Evolutionary conservation across 768 basidiomycete genomes (phyloP), one percentile per base, ranked within the genome.

Genomic region (Phanerochaete carnosa): DNA sequence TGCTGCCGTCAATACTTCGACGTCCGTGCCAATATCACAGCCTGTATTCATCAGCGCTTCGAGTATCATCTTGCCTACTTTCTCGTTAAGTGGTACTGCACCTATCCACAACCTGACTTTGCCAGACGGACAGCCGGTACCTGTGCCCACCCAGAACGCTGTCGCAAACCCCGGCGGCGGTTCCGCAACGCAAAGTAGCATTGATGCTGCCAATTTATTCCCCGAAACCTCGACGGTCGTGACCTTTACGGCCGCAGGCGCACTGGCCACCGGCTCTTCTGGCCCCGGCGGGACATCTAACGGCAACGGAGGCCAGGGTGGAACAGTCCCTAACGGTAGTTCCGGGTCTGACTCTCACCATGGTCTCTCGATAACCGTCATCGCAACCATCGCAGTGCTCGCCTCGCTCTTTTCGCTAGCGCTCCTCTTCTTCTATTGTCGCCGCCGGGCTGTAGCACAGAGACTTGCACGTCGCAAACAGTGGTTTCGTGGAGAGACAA

Each of bases 301-400:
- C 32, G 52, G 64, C 30, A 61, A 63, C 26, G 61, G 56, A 54
- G 28, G 53, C 26, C 53, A 35, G 1, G 54, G 19, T 26, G 56
- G 58, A n/a, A 60, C 35, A n/a, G 52, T 15, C 25, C 28, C 52
- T 11, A 33, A 39, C 15, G 47, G 60, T 37, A 16, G 26, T 47
- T 37, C 26, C n/a, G 43, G 51, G 7, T 45, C 57, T 2, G 55
- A 59, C 35, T 37, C 46, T 3, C 69, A 68, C 50, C 67, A 69
- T 22, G 72, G 72, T 12, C 45, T 83, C 2, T 79, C 84, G 3
- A 67, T 63, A 0, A 83, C 78, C 28, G 79, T 75, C 25, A 79
- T 86, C 50, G 82, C 78, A 9, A 85, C 72, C 39, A 80, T 86
- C 47, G 66, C 64, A 15, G 57, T 76, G 19, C 59, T 76, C 3